phyloP scores from a whole-genome alignment of 1,284 basidiomycete species.

The Sanguinoderma infundibulare region DNA sequence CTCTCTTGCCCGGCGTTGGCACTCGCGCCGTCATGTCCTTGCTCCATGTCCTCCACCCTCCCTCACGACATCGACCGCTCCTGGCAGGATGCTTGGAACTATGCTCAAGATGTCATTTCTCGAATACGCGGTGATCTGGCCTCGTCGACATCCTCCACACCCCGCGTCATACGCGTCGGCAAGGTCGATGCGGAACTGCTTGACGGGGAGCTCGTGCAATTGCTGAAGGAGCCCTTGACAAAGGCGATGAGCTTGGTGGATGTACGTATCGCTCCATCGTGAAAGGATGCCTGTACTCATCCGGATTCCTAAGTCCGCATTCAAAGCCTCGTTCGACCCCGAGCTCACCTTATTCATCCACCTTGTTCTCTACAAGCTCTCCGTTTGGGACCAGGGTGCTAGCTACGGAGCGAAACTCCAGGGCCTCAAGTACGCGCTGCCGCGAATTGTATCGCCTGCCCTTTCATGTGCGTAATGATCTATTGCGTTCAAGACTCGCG shows the following conservation, averaged over 20 bases:
- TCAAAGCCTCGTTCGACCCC: conserved; percentile 74
- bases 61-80: conserved; percentile 23
- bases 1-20: conserved; percentile 9
- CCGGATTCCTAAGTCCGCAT: conserved; percentile 51
- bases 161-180: conserved; percentile 78
- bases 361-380: conserved; percentile 82
- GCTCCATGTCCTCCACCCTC: conserved; percentile 28
- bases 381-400: conserved; percentile 80
- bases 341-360: conserved; percentile 83
- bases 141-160: conserved; percentile 34
- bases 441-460: not conserved
- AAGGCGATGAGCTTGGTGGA: conserved; percentile 74
- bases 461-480: conserved; percentile 5
- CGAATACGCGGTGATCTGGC: conserved; percentile 48
- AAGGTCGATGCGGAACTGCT: conserved; percentile 94
- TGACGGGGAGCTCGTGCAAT: conserved; percentile 86
- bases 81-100: conserved; percentile 70
- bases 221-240: conserved; percentile 85
- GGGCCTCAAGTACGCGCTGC: conserved; percentile 67
- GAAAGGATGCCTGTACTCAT: not conserved
- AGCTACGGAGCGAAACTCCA: conserved; percentile 94
- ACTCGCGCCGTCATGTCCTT: conserved; percentile 19
- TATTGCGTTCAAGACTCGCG: not conserved
- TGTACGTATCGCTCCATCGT: conserved; percentile 48
- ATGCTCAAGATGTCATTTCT: conserved; percentile 57